Conservation (phyloP, 495 filamentous ascomycete genomes). For the Lepidopterella palustris region DNA sequence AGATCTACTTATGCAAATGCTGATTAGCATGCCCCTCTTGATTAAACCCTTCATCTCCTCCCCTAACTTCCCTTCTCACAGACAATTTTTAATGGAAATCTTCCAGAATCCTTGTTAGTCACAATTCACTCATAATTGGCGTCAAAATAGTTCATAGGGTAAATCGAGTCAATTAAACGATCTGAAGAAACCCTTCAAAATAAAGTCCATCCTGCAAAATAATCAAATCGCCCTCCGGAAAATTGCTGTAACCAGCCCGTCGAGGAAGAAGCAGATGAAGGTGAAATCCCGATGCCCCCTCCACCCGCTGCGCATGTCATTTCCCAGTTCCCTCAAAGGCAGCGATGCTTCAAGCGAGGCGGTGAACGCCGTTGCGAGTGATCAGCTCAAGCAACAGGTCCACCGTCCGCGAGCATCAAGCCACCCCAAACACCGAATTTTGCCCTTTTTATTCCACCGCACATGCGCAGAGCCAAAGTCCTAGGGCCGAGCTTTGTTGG, state of each 20-base stretch:
- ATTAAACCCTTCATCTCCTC: no score
- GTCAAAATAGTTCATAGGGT: background rate
- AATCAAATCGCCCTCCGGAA: background rate
- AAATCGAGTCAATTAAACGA: background rate
- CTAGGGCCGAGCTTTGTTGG: slow-evolving; percentile 23
- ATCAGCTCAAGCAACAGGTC: slow-evolving; percentile 20
- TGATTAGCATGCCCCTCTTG: no score
- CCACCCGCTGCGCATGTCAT: slow-evolving; percentile 22
- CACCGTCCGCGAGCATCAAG: slow-evolving; percentile 26
- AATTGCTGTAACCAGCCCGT: background rate
- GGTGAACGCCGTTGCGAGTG: slow-evolving; percentile 11
- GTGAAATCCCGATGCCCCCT: slow-evolving; percentile 13
- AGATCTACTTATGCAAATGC: no score
- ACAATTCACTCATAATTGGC: no score
- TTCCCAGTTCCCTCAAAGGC: slow-evolving; percentile 14
- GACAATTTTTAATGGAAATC: no score
- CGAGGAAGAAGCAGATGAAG: background rate
- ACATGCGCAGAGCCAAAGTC: slow-evolving; percentile 24
- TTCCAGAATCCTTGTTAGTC: no score
- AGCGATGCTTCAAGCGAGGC: slow-evolving; percentile 27
- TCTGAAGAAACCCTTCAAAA: background rate
- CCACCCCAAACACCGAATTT: slow-evolving; percentile 22
- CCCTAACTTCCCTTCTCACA: no score
- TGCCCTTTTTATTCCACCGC: slow-evolving; percentile 20
- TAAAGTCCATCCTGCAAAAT: background rate